Conservation (phyloP, 225 moss, liverwort and hornwort species). For the Sphagnum contortum region DNA sequence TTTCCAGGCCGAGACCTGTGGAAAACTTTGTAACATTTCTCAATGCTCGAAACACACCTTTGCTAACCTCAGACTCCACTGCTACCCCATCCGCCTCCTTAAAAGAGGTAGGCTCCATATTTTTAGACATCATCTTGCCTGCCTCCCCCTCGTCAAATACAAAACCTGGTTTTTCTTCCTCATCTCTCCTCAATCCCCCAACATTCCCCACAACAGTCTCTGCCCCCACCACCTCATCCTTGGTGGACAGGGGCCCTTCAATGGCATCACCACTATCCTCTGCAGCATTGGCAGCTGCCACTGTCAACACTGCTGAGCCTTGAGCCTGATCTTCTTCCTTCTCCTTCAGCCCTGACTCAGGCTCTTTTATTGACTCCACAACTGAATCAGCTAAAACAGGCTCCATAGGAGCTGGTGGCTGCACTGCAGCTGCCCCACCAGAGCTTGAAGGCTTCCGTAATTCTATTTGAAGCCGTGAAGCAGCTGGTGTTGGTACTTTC, state of each 20-base stretch:
- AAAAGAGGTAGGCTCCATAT: constrained; percentile 96
- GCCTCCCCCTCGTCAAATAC: constrained; percentile 95
- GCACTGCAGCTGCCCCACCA: constrained; percentile 28
- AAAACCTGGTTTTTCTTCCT: constrained; percentile 64
- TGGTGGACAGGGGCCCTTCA: constrained; percentile 70
- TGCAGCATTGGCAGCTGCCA: constrained; percentile 66
- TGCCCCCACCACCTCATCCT: constrained; percentile 48
- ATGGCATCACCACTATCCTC: constrained; percentile 84
- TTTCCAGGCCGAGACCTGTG: constrained; percentile 67
- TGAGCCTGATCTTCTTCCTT: constrained; percentile 37
- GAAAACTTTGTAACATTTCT: constrained; percentile 77
- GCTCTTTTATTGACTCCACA: constrained; percentile 57
- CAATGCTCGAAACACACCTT: constrained; percentile 99
- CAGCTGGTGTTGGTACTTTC: constrained; percentile 64
- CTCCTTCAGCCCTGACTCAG: constrained; percentile 27
- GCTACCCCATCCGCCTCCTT: constrained; percentile 99
- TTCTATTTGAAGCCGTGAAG: constrained; percentile 89
- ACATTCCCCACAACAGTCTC: constrained; percentile 46
- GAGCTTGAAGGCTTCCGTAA: constrained; percentile 64
- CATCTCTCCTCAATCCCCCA: constrained; percentile 61
- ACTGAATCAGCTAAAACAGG: constrained; percentile 37
- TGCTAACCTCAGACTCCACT: constrained; percentile 99
- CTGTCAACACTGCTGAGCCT: constrained; percentile 43
- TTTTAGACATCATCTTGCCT: constrained; percentile 84
- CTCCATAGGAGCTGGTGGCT: constrained; percentile 41